A percentile compares a stretch with the other conserved stretches of the same genome.
Conservation (phyloP, 1,284 basidiomycete genomes). For the Waitea zeae region DNA sequence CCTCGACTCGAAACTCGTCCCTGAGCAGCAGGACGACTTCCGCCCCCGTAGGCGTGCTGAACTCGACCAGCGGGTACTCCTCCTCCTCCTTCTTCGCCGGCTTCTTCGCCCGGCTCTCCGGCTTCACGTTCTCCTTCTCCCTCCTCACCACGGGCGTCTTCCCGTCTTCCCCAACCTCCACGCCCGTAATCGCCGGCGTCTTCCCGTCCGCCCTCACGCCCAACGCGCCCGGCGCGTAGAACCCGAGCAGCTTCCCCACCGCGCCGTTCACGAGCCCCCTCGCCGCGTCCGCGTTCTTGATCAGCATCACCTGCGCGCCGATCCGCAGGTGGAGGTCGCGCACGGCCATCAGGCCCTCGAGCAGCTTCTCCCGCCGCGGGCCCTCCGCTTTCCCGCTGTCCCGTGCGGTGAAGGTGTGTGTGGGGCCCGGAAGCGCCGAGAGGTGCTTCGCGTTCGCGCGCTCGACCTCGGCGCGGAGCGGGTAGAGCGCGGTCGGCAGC, state of each 20-base stretch:
- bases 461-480: constrained; percentile 50
- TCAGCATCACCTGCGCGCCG: constrained; percentile 43
- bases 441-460: constrained; percentile 28
- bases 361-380: constrained; percentile 41
- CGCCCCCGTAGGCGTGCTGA: constrained; percentile 45
- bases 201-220: constrained; percentile 5
- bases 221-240: constrained; percentile 15
- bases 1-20: constrained; percentile 26
- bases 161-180: constrained; percentile 17
- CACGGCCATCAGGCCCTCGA: constrained; percentile 63
- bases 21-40: constrained; percentile 34
- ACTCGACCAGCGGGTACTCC: constrained; percentile 63
- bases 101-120: constrained; percentile 12
- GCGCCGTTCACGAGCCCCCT: constrained; percentile 58
- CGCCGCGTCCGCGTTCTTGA: constrained; percentile 61
- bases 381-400: constrained; percentile 9
- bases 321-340: constrained; percentile 38
- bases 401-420: constrained; percentile 7
- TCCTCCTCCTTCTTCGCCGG: constrained; percentile 16
- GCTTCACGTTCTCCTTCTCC: constrained; percentile 9
- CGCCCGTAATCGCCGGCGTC: constrained; percentile 11
- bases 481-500: constrained; percentile 46
- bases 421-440: constrained; percentile 6
- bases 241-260: constrained; percentile 48
- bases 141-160: constrained; percentile 9